Evolutionary conservation across 192 early-diverging fungal genomes (phyloP).

Genomic region (Backusella circina): DNA sequence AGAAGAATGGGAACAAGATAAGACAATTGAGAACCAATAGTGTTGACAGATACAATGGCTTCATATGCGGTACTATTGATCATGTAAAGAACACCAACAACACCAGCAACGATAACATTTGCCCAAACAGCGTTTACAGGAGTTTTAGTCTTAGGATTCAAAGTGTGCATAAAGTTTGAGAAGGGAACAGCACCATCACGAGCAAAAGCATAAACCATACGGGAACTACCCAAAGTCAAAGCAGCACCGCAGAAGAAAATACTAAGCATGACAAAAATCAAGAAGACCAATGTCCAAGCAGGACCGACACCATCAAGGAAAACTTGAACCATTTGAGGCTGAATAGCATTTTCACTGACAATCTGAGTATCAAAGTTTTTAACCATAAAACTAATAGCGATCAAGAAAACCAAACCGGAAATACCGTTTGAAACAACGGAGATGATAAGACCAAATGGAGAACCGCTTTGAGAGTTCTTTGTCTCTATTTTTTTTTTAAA

Average conservation of each 20-base stretch:
- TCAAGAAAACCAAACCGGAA: constrained; percentile 43
- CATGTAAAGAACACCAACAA: constrained; percentile 48
- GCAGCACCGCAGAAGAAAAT: constrained; percentile 49
- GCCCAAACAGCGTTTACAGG: constrained; percentile 51
- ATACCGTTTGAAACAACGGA: constrained; percentile 35
- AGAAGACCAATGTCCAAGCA: constrained; percentile 40
- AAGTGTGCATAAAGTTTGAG: constrained; percentile 40
- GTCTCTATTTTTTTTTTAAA: constrained; percentile 32
- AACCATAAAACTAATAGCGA: constrained; percentile 46
- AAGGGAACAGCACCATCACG: constrained; percentile 55
- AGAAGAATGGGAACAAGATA: constrained; percentile 50
- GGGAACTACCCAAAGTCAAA: constrained; percentile 44
- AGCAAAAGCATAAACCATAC: constrained; percentile 58
- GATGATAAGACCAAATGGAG: constrained; percentile 44
- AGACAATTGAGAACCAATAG: constrained; percentile 48
- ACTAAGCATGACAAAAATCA: constrained; percentile 43
- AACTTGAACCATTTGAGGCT: constrained; percentile 39
- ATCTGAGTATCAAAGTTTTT: constrained; percentile 36
- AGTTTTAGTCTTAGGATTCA: constrained; percentile 36
- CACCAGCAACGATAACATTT: constrained; percentile 44
- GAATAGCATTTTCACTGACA: constrained; percentile 28
- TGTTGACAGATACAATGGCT: constrained; percentile 55
- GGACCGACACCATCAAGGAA: constrained; percentile 44
- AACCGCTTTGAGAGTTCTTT: constrained; percentile 44
- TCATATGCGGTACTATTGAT: constrained; percentile 44